A percentile compares a stretch with the other conserved stretches of the same genome.
Conservation (phyloP, 805 yeast genomes). For the Schizosaccharomyces octosporus region DNA sequence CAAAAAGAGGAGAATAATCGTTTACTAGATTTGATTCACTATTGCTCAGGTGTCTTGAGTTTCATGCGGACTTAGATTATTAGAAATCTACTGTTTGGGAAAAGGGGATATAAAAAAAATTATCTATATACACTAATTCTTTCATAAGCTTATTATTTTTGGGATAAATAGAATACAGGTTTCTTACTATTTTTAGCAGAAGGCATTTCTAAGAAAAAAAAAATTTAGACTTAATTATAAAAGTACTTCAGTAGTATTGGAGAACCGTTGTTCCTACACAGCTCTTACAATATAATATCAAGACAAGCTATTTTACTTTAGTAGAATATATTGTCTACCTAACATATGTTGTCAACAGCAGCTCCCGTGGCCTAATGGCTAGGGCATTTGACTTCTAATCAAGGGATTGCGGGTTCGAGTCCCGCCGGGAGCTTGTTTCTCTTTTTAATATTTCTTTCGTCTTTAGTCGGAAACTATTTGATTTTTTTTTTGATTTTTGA, state of each 20-base stretch:
- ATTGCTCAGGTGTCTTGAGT: conserved; percentile 47
- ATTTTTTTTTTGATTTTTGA: too few species aligned
- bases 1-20: conserved; percentile 20
- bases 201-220: too few species aligned
- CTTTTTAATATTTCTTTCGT: too few species aligned
- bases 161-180: too few species aligned
- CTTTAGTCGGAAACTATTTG: too few species aligned
- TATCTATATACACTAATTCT: background rate
- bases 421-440: background rate
- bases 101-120: background rate
- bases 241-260: too few species aligned
- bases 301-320: too few species aligned
- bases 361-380: conserved; percentile 2
- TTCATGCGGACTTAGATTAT: conserved; percentile 13
- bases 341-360: background rate
- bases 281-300: too few species aligned
- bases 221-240: too few species aligned
- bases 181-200: too few species aligned
- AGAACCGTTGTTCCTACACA: too few species aligned
- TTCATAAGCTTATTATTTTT: background rate
- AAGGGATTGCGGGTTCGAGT: conserved; percentile 2
- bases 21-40: conserved; percentile 43
- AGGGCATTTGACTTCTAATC: conserved; percentile 2
- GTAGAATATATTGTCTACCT: too few species aligned
- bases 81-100: background rate